phyloP scores from a whole-genome alignment of 768 basidiomycete species.

The Podaxis carcinomalis region DNA sequence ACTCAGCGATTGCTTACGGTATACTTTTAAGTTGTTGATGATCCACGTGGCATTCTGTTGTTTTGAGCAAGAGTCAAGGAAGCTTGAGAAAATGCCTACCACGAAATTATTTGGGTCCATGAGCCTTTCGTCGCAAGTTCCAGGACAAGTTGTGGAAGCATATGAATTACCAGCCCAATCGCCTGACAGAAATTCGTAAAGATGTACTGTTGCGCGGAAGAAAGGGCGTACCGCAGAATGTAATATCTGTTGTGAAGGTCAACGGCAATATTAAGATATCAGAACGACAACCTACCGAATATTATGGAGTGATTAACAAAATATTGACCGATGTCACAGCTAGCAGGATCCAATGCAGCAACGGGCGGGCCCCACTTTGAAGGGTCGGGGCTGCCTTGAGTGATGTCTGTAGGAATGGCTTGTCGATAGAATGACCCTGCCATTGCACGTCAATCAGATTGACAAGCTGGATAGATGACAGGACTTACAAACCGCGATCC shows the following conservation, averaged over 20 bases:
- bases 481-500: constrained; percentile 73
- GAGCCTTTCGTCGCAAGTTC: constrained; percentile 25
- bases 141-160: constrained; percentile 63
- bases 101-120: constrained; percentile 29
- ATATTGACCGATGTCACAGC: constrained; percentile 55
- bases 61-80: not conserved
- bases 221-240: constrained; percentile 62
- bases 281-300: constrained; percentile 52
- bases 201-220: not conserved
- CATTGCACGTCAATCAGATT: not conserved
- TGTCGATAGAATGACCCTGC: constrained; percentile 82
- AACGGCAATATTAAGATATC: not conserved
- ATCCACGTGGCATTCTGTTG: constrained; percentile 75
- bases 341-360: constrained; percentile 51
- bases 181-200: constrained; percentile 32
- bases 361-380: constrained; percentile 66
- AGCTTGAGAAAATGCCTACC: constrained; percentile 34
- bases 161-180: constrained; percentile 86
- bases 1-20: constrained; percentile 42
- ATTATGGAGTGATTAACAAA: constrained; percentile 72
- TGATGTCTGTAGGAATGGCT: constrained; percentile 67
- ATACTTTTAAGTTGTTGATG: constrained; percentile 79
- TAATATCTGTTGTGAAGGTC: constrained; percentile 59
- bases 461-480: not conserved
- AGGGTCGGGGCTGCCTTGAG: constrained; percentile 58